Evolutionary conservation across 352 stramenopile species (phyloP), one percentile per base, ranked within the genome.

Genomic region (Peronospora tabacina): DNA sequence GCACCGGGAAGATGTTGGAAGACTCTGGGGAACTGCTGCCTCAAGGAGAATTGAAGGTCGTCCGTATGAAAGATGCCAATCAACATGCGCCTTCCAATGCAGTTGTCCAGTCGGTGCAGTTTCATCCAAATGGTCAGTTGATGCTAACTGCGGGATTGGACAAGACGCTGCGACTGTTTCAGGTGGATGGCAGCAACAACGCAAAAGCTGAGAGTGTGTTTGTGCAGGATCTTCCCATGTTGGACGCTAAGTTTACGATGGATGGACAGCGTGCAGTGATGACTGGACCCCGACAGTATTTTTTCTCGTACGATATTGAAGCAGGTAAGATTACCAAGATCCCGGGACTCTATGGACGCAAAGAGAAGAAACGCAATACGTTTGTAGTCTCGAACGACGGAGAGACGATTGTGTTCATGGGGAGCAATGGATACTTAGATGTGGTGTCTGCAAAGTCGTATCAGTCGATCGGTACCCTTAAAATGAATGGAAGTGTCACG

Each of bases 251-350:
- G 66, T 97, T 96, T 58, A 84, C 85, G 13, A 41, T 75, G 9
- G 61, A 67, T 11, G 85, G 88, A 30, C 78, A 70, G 20, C 73
- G 92, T 53, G 85, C 97, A 11, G 71, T 99, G 15, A 58, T 98
- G 5, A 87, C 80, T 3, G 95, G 96, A 16, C 82, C 94, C 20
- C 88, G 95, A 32, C 77, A 90, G 33, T 98, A 96, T 66, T 98
- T 98, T 60, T 98, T 98, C 66, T 88, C 82, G 46, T 98, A 98
- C 67, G 94, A 99, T 72, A 74, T 97, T 16, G 81, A 91, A 26
- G 83, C 87, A 9, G 96, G 94, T 19, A 88, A 91, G 32, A 77
- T 94, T 28, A 81, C 89, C 46, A 95, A 94, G 61, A 88, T 98
- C 48, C 87, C 89, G 2, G 75, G 74, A 34, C 77, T 98, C 5